Base-by-base conservation (phyloP, 169 alveolate species). In the Eimeria necatrix region DNA sequence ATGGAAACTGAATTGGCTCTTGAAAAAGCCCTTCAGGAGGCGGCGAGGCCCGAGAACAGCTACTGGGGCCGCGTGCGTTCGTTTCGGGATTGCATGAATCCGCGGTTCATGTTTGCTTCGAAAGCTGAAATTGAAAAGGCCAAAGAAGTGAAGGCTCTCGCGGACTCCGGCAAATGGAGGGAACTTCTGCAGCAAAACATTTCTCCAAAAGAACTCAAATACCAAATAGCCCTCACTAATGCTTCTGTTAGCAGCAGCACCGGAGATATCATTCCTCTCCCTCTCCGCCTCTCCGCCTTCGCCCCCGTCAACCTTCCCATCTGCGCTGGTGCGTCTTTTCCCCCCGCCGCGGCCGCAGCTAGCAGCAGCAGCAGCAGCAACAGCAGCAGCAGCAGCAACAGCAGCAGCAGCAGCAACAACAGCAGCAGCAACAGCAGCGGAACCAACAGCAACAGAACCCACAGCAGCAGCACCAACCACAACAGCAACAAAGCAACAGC, bases 241-340 rank as follows among this genome's bases (percentile, higher is more conserved):
- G 60, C 89, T 59, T 71, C 94, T 24, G 53, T 90, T 68, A 90
- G 74, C 76, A 24, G 73, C 32, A 90, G 94, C 80, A 83, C 52
- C 80, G 80, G 80, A 88, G 20, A 64, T 18, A 26, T 91, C 14
- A 10, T 93, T 9, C 96, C 56, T 24, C 78, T 56, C 6, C 51
- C 68, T 46, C 59, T 84, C 51, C 41, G 96, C 20, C 74, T 93
- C n/a, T 41, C 94, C 8, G 93, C 96, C 56, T 93, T 61, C n/a
- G 84, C 78, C 68, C 96, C 93, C 71, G 90, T 93, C 91, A 93
- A 93, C 41, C 64, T 93, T 60, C 96, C 96, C 32, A 93, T 93
- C 9, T 48, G 90, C 9, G 96, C 91, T 20, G 96, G 96, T 93
- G 48, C 18, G 71, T 41, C 0, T 48, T 71, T 2, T 32, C 41